These are phyloP conservation scores for Sporothrix protearum DNA, from an alignment of 2,329 filamentous ascomycete genomes.

Conservation along the genomic window DNA sequence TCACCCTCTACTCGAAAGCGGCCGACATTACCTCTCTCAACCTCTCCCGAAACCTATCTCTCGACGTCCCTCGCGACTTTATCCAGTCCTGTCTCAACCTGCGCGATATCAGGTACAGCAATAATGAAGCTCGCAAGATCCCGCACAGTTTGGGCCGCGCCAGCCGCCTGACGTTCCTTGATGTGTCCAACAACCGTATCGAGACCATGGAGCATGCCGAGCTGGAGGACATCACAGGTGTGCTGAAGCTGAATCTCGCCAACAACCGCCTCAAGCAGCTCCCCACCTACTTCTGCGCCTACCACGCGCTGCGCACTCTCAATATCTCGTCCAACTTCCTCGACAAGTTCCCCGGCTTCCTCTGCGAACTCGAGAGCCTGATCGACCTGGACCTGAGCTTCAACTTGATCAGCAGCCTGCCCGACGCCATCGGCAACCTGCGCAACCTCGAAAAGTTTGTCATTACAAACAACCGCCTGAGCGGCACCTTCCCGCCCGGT, in stretches of 20 bases:
- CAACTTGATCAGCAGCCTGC: conserved; percentile 78
- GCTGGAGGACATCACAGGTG: conserved; percentile 66
- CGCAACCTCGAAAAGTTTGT: conserved; percentile 81
- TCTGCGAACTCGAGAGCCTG: conserved; percentile 76
- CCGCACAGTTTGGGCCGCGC: conserved; percentile 82
- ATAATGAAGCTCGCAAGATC: conserved; percentile 84
- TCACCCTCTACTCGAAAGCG: conserved; percentile 86
- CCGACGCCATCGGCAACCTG: conserved; percentile 73
- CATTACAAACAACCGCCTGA: conserved; percentile 90
- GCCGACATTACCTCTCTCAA: conserved; percentile 93
- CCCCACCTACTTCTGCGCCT: conserved; percentile 77
- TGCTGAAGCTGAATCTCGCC: conserved; percentile 86
- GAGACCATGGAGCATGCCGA: conserved; percentile 84
- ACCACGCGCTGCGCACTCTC: conserved; percentile 72
- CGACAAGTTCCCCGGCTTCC: conserved; percentile 75
- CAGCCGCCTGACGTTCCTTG: conserved; percentile 76
- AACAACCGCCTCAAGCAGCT: conserved; percentile 84
- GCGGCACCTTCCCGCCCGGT: conserved; percentile 67
- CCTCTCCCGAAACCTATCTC: conserved; percentile 82
- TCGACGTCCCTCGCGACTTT: conserved; percentile 93
- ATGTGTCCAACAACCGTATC: conserved; percentile 90
- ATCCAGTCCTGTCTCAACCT: conserved; percentile 89
- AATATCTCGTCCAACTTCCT: conserved; percentile 94
- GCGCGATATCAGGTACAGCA: conserved; percentile 91
- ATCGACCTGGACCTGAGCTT: conserved; percentile 96